Evolutionary conservation across 23 red algal species (phyloP).

Genomic region (Gracilaria domingensis): DNA sequence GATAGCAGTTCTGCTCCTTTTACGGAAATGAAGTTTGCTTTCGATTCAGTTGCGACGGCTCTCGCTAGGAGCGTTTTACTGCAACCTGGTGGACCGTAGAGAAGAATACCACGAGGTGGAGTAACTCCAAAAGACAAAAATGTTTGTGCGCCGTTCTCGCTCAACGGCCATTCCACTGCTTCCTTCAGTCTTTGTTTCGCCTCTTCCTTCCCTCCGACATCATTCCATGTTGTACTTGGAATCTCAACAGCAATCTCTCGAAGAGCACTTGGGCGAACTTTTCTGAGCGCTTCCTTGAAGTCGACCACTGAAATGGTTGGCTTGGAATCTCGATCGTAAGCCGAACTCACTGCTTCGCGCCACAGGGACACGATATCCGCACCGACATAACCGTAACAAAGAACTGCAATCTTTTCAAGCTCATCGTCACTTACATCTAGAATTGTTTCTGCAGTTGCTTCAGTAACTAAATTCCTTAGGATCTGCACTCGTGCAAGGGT

Average conservation of each 20-base stretch:
- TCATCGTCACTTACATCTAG: constrained; percentile 36
- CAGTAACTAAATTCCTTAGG: constrained; percentile 37
- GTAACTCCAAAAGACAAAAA: constrained; percentile 71
- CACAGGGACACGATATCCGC: constrained; percentile 87
- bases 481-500: constrained; percentile 60
- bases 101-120: constrained; percentile 84
- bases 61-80: constrained; percentile 96
- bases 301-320: constrained; percentile 43
- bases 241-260: constrained; percentile 73
- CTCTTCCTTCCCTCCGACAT: constrained; percentile 87
- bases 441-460: constrained; percentile 10
- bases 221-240: constrained; percentile 79
- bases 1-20: constrained; percentile 94
- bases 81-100: constrained; percentile 97
- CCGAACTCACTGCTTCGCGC: constrained; percentile 65
- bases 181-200: constrained; percentile 75
- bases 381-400: constrained; percentile 81
- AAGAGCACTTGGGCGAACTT: constrained; percentile 70
- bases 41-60: constrained; percentile 86
- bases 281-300: constrained; percentile 66
- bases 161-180: constrained; percentile 82
- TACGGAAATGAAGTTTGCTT: constrained; percentile 87
- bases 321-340: constrained; percentile 30
- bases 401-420: constrained; percentile 48
- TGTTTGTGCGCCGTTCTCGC: background rate